Conservation (phyloP, 345 rosid genomes). For the Limnanthes douglasii region DNA sequence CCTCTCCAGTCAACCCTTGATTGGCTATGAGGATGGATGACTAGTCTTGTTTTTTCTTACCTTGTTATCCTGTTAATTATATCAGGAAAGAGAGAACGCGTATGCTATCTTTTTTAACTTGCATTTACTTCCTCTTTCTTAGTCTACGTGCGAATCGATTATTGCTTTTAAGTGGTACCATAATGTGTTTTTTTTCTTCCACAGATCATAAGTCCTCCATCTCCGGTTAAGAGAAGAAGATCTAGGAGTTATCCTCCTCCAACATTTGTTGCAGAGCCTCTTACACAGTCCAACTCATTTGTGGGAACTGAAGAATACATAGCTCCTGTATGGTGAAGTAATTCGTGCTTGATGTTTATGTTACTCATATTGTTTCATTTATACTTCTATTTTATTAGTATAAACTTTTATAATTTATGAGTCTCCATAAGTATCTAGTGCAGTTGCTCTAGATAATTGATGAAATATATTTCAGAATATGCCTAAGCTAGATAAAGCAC, state of each 20-base stretch:
- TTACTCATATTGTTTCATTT: neutral
- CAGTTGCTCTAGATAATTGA: neutral
- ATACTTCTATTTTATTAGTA: neutral
- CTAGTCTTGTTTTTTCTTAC: too few relatives aligned
- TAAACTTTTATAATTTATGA: neutral
- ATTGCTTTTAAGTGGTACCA: neutral
- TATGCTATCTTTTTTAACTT: neutral
- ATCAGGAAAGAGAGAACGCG: too few relatives aligned
- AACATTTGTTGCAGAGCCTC: slow-evolving; percentile 78
- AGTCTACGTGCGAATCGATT: neutral
- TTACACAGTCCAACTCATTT: slow-evolving; percentile 68
- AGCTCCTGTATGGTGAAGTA: slow-evolving; percentile 61
- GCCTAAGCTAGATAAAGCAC: too few relatives aligned
- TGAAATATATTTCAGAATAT: neutral
- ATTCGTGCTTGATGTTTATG: slow-evolving; percentile 6
- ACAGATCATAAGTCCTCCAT: slow-evolving; percentile 50
- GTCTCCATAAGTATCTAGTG: neutral
- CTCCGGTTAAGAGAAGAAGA: slow-evolving; percentile 37
- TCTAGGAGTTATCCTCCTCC: slow-evolving; percentile 65
- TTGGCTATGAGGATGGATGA: too few relatives aligned
- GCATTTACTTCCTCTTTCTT: neutral
- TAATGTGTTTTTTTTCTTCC: slow-evolving; percentile 1
- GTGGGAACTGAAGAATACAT: slow-evolving; percentile 98
- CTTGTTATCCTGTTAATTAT: too few relatives aligned
- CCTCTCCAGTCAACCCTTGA: too few relatives aligned